Base-by-base conservation (phyloP, 1,284 basidiomycete genomes). In the Boletus semigastroideus region DNA sequence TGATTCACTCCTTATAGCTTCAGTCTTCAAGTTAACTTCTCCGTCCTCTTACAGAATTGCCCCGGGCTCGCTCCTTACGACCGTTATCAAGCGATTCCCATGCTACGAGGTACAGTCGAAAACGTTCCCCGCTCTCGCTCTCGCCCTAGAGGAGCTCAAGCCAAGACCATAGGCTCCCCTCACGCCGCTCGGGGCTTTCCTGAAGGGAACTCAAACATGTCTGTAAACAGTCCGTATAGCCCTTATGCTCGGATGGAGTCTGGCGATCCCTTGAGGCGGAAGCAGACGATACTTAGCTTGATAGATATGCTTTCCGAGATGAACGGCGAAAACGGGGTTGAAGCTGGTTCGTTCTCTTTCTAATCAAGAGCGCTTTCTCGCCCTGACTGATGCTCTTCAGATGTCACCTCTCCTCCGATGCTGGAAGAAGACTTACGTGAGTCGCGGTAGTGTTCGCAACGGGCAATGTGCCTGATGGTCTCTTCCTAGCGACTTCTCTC, bases 401-500 rank as follows among this genome's bases (percentile, higher is more conserved):
- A 66, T 31, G 55, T 56, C 17, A 61, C 65, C 47, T 74, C 74
- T 46, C 66, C 73, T 16, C 76, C 79, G 1, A 74, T 66, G 49
- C 74, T 76, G 52, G 84, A 87, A 56, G 84, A 85, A 49, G 85
- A 86, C 61, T 77, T 83, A 58, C 83, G 86, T 71, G 54, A 56
- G 62, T 56, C 20, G 30, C 16, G 25, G 8, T 49, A 2, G 13
- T 42, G 19, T 56, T 43, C 38, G n/a, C 30, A 28, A 28, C 17
- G 40, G 25, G 34, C 31, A 46, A 46, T 48, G 28, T 56, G 31
- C 2, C 46, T 54, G 39, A 63, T 11, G 14, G n/a, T n/a, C 34
- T 48, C 48, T 33, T 53, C 46, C 9, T 25, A 63, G 67, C 65
- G 13, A 69, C 59, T 42, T 65, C 66, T 41, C 60, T 66, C 27